These are phyloP conservation scores for Ophiostoma piceae DNA, from an alignment of 2,329 filamentous ascomycete species.

Conservation along the genomic window DNA sequence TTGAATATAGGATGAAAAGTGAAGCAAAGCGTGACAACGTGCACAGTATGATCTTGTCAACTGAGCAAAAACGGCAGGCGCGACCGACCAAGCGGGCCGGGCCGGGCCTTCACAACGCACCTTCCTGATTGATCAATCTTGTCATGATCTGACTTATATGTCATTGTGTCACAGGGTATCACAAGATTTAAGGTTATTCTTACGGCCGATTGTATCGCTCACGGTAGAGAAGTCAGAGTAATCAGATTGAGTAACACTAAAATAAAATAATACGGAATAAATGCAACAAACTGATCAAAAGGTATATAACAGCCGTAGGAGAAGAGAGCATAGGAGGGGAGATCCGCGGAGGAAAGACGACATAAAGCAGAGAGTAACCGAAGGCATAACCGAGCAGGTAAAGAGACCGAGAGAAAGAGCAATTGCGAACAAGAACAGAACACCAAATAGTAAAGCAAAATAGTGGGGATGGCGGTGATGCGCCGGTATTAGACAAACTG, in stretches of 20 bases:
- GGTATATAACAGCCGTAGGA: slow-evolving; percentile 10
- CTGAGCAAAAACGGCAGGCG: neutral
- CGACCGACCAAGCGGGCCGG: neutral
- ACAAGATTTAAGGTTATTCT: neutral
- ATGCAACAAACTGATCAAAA: slow-evolving; percentile 13
- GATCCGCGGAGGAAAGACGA: neutral
- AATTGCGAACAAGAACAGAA: neutral
- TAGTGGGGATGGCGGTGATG: neutral
- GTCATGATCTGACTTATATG: neutral
- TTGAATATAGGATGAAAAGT: neutral
- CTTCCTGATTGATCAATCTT: neutral
- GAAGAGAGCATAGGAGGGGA: slow-evolving; percentile 4
- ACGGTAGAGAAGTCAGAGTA: neutral
- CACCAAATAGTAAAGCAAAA: neutral
- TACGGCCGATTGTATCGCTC: neutral
- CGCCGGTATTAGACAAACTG: neutral
- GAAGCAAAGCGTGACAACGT: neutral
- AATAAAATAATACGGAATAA: neutral
- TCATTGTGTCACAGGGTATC: neutral
- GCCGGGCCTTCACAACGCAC: neutral
- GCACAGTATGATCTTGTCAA: neutral
- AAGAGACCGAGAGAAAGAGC: neutral
- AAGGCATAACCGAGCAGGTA: neutral
- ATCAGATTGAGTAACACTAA: neutral
- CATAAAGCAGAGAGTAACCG: neutral